A percentile compares a stretch with the other conserved stretches of the same genome.
phyloP scores from a whole-genome alignment of 1,284 basidiomycete species.

The Puccinia polysora region DNA sequence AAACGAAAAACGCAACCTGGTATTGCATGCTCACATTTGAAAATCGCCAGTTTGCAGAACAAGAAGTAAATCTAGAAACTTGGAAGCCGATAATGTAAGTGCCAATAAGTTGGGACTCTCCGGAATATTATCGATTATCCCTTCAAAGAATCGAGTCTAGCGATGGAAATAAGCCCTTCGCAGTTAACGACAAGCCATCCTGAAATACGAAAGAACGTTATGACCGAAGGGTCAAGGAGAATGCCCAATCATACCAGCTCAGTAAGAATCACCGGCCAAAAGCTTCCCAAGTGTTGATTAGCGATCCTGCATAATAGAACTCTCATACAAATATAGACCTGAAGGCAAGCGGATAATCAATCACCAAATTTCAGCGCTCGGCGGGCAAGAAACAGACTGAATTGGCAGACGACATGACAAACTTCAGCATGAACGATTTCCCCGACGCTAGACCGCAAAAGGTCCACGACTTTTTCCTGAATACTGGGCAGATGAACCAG shows the following conservation, averaged over 20 bases:
- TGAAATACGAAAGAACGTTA: no score
- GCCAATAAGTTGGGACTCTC: conserved; percentile 56
- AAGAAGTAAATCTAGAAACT: conserved; percentile 88
- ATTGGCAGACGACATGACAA: conserved; percentile 43
- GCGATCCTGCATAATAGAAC: conserved; percentile 87
- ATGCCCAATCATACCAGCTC: conserved; percentile 66
- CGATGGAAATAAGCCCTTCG: no score
- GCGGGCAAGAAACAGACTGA: neutral
- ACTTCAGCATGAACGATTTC: conserved; percentile 88
- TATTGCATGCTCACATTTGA: conserved; percentile 91
- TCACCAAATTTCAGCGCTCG: neutral
- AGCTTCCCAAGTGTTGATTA: conserved; percentile 82
- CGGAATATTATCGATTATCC: conserved; percentile 53
- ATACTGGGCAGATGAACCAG: conserved; percentile 82
- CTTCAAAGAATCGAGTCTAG: conserved; percentile 61
- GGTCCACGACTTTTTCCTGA: conserved; percentile 93
- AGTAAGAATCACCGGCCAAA: conserved; percentile 93
- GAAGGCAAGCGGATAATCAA: conserved; percentile 12
- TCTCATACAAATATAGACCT: conserved; percentile 79
- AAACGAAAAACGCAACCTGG: no score
- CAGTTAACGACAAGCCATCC: no score
- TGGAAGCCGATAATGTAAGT: conserved; percentile 79
- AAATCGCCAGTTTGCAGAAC: conserved; percentile 94
- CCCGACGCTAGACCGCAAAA: conserved; percentile 70
- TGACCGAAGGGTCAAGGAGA: no score